These are phyloP conservation scores for Talaromyces islandicus DNA, from an alignment of 2,329 filamentous ascomycete genomes.

Conservation along the genomic window DNA sequence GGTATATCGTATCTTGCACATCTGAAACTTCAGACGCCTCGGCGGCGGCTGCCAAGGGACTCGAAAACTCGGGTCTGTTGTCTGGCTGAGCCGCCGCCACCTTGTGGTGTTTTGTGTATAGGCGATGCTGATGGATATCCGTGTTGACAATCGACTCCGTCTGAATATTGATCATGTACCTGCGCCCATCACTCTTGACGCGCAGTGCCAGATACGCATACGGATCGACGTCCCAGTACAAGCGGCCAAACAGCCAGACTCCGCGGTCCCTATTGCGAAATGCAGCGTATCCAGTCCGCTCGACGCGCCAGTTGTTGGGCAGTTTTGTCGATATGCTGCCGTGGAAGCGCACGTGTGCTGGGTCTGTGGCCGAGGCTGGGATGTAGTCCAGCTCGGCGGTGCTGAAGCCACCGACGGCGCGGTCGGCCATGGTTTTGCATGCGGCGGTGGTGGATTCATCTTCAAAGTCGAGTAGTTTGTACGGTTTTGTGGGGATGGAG, in stretches of 20 bases:
- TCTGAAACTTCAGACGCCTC: constrained; percentile 17
- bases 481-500: constrained; percentile 32
- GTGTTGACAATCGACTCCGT: constrained; percentile 89
- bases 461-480: constrained; percentile 36
- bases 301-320: constrained; percentile 54
- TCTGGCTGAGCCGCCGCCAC: constrained; percentile 7
- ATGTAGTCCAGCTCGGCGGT: constrained; percentile 65
- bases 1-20: constrained; percentile 18
- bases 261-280: constrained; percentile 77
- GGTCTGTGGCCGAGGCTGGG: constrained; percentile 36
- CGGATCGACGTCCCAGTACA: constrained; percentile 83
- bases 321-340: constrained; percentile 83
- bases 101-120: constrained; percentile 52
- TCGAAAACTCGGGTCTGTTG: constrained; percentile 12
- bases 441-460: constrained; percentile 26
- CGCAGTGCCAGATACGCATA: constrained; percentile 83
- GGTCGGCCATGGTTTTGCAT: constrained; percentile 76
- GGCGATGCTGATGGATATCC: constrained; percentile 90
- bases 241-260: constrained; percentile 75
- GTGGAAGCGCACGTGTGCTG: constrained; percentile 73
- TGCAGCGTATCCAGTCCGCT: constrained; percentile 69
- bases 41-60: constrained; percentile 12
- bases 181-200: constrained; percentile 81
- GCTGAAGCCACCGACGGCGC: constrained; percentile 81
- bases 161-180: constrained; percentile 93